Evolutionary conservation across 2,329 filamentous ascomycete genomes (phyloP), one percentile per base, ranked within the genome.

Genomic region (Sporothrix brasiliensis): DNA sequence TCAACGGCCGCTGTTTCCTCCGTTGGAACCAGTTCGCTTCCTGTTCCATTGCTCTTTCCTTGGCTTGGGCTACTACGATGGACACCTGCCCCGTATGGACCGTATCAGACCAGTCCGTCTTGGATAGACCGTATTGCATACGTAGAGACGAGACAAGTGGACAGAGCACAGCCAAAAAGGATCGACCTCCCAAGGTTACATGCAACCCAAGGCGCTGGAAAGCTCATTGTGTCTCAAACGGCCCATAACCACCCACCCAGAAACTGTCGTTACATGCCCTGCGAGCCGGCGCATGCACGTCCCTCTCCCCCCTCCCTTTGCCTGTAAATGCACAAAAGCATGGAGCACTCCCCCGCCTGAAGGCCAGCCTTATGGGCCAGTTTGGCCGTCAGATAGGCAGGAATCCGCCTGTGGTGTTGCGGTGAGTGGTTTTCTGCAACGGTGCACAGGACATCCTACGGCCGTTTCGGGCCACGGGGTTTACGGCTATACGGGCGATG

Each of bases 141-240:
- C 27, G 27, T 30, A 24, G 56, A n/a, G 49, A 44, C 10, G 7
- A 44, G 13, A 44, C 41, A 30, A 30, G 27, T 30, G 30, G 14
- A 34, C 9, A 60, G 34, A 41, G 34, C 34, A 24, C 7, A 60
- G n/a, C n/a, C 39, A 41, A n/a, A n/a, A 61, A 44, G 44, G 56
- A 44, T 61, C 56, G 56, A 24, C 56, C 56, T 27, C 30, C 30
- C 21, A 63, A 47, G 58, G 39, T 63, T 63, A 47, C 58, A 44
- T 63, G 39, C 58, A 47, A 54, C 61, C 61, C 44, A 49, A 63
- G 24, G 44, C 61, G 21, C 44, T 50, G 61, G 61, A 50, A 49
- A 16, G 24, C 14, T 19, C 39, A 4, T 58, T 58, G 6, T 41
- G 54, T 58, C 54, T 41, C 54, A 58, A 41, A 58, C 53, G 53